phyloP scores from a whole-genome alignment of 2,329 filamentous ascomycete genomes.

The Didymella pomorum region DNA sequence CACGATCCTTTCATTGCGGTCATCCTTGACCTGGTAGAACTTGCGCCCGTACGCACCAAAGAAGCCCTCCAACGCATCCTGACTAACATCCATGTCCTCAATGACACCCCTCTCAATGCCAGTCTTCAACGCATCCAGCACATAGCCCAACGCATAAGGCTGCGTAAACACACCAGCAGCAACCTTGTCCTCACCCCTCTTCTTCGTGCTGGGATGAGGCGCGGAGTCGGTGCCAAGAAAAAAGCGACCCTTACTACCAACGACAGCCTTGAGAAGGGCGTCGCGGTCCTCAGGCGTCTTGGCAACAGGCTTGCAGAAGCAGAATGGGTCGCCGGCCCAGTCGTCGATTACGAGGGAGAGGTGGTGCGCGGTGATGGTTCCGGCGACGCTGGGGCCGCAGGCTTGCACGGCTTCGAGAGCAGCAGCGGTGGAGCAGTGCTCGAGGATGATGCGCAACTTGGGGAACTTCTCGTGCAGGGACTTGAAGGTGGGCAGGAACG shows the following conservation, averaged over 20 bases:
- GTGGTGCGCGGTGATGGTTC: slow-evolving; percentile 87
- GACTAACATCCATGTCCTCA: slow-evolving; percentile 61
- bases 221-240: slow-evolving; percentile 78
- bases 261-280: slow-evolving; percentile 71
- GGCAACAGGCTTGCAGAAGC: slow-evolving; percentile 76
- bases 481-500: slow-evolving; percentile 81
- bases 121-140: slow-evolving; percentile 71
- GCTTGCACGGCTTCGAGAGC: slow-evolving; percentile 79
- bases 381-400: slow-evolving; percentile 79
- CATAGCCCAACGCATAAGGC: slow-evolving; percentile 71
- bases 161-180: slow-evolving; percentile 83
- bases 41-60: slow-evolving; percentile 63
- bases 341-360: slow-evolving; percentile 81
- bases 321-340: slow-evolving; percentile 73
- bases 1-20: slow-evolving; percentile 60
- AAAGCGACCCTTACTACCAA: slow-evolving; percentile 67
- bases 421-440: slow-evolving; percentile 88
- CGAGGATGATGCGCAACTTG: slow-evolving; percentile 69
- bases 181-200: slow-evolving; percentile 62
- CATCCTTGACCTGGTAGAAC: slow-evolving; percentile 64
- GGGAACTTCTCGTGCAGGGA: slow-evolving; percentile 80
- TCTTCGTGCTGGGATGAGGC: slow-evolving; percentile 70
- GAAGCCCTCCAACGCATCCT: slow-evolving; percentile 65
- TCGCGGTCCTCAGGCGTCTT: slow-evolving; percentile 74
- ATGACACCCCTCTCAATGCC: slow-evolving; percentile 65